Percentiles rank a stretch among this genome's conserved stretches.
Evolutionary conservation across 78 protist genomes (phyloP).

Genomic region (Dictyostelium capitatum): DNA sequence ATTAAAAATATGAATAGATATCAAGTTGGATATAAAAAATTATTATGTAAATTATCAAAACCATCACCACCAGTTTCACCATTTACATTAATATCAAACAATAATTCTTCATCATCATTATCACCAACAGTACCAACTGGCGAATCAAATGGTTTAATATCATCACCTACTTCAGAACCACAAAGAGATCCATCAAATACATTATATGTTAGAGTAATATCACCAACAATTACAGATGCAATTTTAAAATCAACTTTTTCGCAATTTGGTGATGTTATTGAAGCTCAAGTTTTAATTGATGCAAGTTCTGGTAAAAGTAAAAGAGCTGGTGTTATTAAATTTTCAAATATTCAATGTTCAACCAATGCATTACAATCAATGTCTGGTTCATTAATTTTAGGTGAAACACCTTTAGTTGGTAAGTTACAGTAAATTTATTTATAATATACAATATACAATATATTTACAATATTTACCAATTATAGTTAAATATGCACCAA

Average conservation of each 20-base stretch:
- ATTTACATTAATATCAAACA: neutral
- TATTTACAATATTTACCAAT: neutral
- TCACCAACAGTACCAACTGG: neutral
- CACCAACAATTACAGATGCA: slow-evolving; percentile 66
- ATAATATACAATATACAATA: no score
- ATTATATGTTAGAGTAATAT: slow-evolving; percentile 35
- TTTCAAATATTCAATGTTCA: slow-evolving; percentile 17
- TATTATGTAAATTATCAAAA: slow-evolving; percentile 56
- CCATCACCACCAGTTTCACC: slow-evolving; percentile 33
- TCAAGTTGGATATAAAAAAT: slow-evolving; percentile 48
- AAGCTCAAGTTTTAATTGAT: slow-evolving; percentile 42
- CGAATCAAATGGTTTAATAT: neutral
- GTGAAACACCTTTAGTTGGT: slow-evolving; percentile 68
- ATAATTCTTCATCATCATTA: neutral
- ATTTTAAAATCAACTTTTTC: slow-evolving; percentile 24
- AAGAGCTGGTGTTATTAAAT: slow-evolving; percentile 32
- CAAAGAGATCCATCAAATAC: slow-evolving; percentile 31
- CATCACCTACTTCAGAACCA: neutral
- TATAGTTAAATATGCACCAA: slow-evolving; percentile 3
- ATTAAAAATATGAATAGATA: slow-evolving; percentile 53
- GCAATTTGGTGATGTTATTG: slow-evolving; percentile 51
- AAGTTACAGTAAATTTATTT: neutral
- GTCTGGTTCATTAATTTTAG: slow-evolving; percentile 39
- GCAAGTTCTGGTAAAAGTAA: slow-evolving; percentile 38
- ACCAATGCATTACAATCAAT: slow-evolving; percentile 32